These are phyloP conservation scores for Volvox carteri DNA, from an alignment of 163 green algal genomes.

Conservation along the genomic window DNA sequence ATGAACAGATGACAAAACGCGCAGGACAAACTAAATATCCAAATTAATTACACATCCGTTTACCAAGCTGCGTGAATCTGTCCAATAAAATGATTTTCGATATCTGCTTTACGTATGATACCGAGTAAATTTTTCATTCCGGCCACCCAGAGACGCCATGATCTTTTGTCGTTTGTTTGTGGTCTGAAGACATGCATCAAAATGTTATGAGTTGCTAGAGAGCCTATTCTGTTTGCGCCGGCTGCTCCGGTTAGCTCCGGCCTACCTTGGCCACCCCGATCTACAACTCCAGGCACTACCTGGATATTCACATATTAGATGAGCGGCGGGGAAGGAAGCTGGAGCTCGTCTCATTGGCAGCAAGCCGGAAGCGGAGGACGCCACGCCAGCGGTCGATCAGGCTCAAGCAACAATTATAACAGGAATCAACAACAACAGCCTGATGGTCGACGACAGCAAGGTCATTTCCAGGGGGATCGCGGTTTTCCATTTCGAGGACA, in stretches of 20 bases:
- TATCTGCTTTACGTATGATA: too few relatives aligned
- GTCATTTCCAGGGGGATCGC: background rate
- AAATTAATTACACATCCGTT: too few relatives aligned
- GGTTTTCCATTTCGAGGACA: background rate
- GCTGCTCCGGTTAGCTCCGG: background rate
- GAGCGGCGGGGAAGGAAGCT: background rate
- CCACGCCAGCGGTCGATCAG: conserved; percentile 10
- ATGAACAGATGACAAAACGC: too few relatives aligned
- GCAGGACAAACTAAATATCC: too few relatives aligned
- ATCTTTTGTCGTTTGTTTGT: too few relatives aligned
- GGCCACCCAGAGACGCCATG: too few relatives aligned
- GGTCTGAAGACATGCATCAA: background rate
- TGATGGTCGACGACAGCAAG: conserved; percentile 26
- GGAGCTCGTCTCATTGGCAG: conserved; percentile 6
- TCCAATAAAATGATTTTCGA: too few relatives aligned
- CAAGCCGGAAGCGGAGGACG: background rate
- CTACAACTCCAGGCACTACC: background rate
- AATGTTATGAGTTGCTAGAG: background rate
- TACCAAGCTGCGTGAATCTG: too few relatives aligned
- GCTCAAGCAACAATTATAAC: background rate
- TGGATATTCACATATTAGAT: background rate
- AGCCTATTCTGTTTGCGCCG: background rate
- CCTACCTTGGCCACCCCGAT: background rate
- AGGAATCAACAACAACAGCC: background rate
- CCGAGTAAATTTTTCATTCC: too few relatives aligned